Base-by-base conservation (phyloP, 495 filamentous ascomycete species). In the Rhizodiscina lignyota region DNA sequence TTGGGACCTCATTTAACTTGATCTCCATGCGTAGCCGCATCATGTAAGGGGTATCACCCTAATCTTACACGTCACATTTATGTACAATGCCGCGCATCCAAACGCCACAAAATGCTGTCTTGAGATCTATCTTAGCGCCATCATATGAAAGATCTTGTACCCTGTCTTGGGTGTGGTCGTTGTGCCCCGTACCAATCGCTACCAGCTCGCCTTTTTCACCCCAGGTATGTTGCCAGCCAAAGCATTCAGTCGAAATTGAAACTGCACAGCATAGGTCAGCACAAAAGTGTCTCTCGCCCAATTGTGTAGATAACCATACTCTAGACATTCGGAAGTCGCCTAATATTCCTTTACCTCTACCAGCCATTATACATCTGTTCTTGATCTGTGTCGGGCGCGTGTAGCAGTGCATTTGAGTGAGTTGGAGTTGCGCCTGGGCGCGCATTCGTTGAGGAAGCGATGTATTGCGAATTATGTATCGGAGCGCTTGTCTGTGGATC, bases 171-270 rank as follows among this genome's bases (percentile, higher is more conserved):
- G n/a, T n/a, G n/a, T n/a, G n/a, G n/a, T n/a, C n/a, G n/a, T n/a
- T n/a, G n/a, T n/a, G n/a, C n/a, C n/a, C n/a, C n/a, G n/a, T n/a
- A n/a, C n/a, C n/a, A n/a, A n/a, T n/a, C n/a, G 22, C 53, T 74
- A 96, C 89, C 89, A 97, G 53, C 78, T 84, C 5, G 91, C 89
- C 66, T 94, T 96, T 65, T 74, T 80, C 29, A 96, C 89, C 35
- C 89, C 89, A 0, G 89, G 89, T 23, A 97, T 53, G 37, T 84
- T 73, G 37, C 91, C 89, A n/a, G 65, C 74, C 31, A 93, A 54
- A 2, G 91, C 89, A 55, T 93, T 74, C 58, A 86, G 59, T 53
- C 89, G 67, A 64, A 97, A 96, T 62, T 83, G 80, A 62, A 66
- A 97, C 86, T 96, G 49, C 30, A 44, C 18, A 16, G 15, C 34